Conservation (phyloP, 805 yeast genomes). For the Sugiyamaella mastotermitis region DNA sequence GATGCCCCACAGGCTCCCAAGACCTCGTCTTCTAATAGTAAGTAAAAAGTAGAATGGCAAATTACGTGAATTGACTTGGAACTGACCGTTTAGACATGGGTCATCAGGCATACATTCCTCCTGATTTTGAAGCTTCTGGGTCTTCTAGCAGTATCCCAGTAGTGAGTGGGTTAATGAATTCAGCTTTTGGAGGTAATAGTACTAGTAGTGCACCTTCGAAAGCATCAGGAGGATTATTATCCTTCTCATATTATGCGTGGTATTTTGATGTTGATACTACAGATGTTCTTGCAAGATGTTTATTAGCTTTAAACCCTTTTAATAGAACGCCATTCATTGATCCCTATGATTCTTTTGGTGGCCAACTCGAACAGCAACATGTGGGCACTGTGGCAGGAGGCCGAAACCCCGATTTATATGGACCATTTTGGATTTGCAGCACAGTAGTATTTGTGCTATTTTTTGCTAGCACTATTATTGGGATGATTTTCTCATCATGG, state of each 20-base stretch:
- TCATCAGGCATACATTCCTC: slow-evolving; percentile 31
- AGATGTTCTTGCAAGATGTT: slow-evolving; percentile 51
- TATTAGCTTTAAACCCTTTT: slow-evolving; percentile 53
- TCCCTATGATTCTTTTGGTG: too few species aligned
- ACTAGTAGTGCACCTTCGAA: background rate
- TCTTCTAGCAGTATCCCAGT: slow-evolving; percentile 9
- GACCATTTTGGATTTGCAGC: slow-evolving; percentile 87
- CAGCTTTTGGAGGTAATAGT: slow-evolving; percentile 1
- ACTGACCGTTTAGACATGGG: slow-evolving; percentile 13
- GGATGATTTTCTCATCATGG: slow-evolving; percentile 46
- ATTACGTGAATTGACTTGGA: background rate
- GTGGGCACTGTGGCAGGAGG: slow-evolving; percentile 33
- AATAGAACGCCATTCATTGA: slow-evolving; percentile 22
- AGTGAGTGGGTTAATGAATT: slow-evolving; percentile 11
- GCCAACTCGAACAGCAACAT: slow-evolving; percentile 12
- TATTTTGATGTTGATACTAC: slow-evolving; percentile 65
- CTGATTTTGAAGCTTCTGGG: slow-evolving; percentile 25
- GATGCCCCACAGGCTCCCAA: slow-evolving; percentile 4
- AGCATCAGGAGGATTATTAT: slow-evolving; percentile 42
- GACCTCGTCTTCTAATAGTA: slow-evolving; percentile 1
- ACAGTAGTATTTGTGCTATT: slow-evolving; percentile 71
- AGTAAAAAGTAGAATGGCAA: too few species aligned
- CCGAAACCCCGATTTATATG: slow-evolving; percentile 66
- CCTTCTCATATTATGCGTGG: slow-evolving; percentile 53
- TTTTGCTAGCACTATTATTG: slow-evolving; percentile 66